Evolutionary conservation across 306 rosid genomes (phyloP).

Genomic region (Dryas alaskensis): DNA sequence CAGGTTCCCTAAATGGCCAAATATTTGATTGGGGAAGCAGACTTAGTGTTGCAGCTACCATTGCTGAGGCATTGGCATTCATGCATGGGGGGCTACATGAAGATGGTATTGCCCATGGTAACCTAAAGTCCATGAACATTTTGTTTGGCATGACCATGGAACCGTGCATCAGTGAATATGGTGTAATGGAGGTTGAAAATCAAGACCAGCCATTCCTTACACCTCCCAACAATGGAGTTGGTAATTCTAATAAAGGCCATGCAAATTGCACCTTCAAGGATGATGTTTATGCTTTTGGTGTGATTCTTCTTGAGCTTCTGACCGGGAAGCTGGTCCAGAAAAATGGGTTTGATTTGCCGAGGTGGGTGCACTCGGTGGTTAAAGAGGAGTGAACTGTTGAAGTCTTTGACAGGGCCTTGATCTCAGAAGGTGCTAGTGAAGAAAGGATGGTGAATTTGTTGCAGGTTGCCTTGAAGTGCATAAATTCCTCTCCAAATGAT

Average conservation of each 20-base stretch:
- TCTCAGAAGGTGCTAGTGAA: slow-evolving; percentile 55
- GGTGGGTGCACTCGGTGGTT: slow-evolving; percentile 65
- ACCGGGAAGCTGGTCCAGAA: slow-evolving; percentile 63
- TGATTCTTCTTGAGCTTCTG: slow-evolving; percentile 66
- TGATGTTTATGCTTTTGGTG: slow-evolving; percentile 61
- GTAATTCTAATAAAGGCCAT: slow-evolving; percentile 15
- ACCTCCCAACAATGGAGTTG: slow-evolving; percentile 20
- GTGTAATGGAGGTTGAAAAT: slow-evolving; percentile 49
- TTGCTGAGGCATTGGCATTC: slow-evolving; percentile 55
- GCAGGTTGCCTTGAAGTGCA: slow-evolving; percentile 58
- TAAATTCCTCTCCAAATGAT: slow-evolving; percentile 42
- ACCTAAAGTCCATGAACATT: slow-evolving; percentile 72
- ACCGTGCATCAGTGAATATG: slow-evolving; percentile 65
- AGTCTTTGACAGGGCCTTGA: slow-evolving; percentile 51
- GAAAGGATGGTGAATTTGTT: slow-evolving; percentile 69
- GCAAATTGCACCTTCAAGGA: slow-evolving; percentile 39
- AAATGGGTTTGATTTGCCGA: slow-evolving; percentile 55
- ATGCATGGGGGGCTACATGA: slow-evolving; percentile 58
- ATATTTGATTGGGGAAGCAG: slow-evolving; percentile 65
- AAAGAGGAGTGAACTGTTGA: slow-evolving; percentile 69
- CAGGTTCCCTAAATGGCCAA: slow-evolving; percentile 51
- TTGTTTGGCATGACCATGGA: slow-evolving; percentile 58
- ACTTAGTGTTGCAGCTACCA: slow-evolving; percentile 45
- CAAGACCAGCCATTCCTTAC: slow-evolving; percentile 24
- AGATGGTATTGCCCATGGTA: slow-evolving; percentile 57